These are phyloP conservation scores for Hypocrella siamensis DNA, from an alignment of 2,329 filamentous ascomycete species.

Conservation along the genomic window DNA sequence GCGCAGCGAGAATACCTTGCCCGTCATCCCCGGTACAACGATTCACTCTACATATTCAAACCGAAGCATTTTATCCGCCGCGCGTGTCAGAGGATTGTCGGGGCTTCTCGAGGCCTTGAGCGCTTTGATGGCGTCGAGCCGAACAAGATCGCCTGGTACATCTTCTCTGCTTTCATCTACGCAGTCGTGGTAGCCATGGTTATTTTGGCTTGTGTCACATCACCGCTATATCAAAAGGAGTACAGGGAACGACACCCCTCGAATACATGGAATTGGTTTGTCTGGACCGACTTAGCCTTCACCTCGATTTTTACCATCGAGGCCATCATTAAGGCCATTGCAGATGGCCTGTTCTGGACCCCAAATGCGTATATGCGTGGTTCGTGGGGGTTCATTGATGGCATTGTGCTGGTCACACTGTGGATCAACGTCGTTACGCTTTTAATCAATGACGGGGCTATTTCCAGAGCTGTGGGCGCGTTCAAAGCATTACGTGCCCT, in stretches of 20 bases:
- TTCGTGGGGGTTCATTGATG: constrained; percentile 94
- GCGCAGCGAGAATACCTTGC: constrained; percentile 83
- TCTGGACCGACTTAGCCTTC: constrained; percentile 85
- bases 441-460: constrained; percentile 63
- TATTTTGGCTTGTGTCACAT: constrained; percentile 85
- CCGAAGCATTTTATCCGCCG: constrained; percentile 64
- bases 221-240: constrained; percentile 81
- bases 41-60: constrained; percentile 73
- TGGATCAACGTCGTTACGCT: constrained; percentile 90
- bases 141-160: constrained; percentile 80
- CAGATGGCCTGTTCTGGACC: constrained; percentile 91
- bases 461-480: constrained; percentile 82
- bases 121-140: constrained; percentile 82
- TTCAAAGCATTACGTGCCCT: constrained; percentile 94
- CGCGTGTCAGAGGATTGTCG: constrained; percentile 78
- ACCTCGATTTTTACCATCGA: constrained; percentile 75
- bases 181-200: constrained; percentile 94
- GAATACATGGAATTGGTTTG: constrained; percentile 71
- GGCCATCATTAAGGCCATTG: constrained; percentile 80
- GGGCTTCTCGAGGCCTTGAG: constrained; percentile 73
- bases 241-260: constrained; percentile 52
- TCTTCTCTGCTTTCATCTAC: constrained; percentile 88
- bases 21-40: constrained; percentile 82
- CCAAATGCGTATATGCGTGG: constrained; percentile 95
- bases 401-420: constrained; percentile 75